These are phyloP conservation scores for Rhizoctonia solani DNA, from an alignment of 1,284 basidiomycete species.

Conservation along the genomic window DNA sequence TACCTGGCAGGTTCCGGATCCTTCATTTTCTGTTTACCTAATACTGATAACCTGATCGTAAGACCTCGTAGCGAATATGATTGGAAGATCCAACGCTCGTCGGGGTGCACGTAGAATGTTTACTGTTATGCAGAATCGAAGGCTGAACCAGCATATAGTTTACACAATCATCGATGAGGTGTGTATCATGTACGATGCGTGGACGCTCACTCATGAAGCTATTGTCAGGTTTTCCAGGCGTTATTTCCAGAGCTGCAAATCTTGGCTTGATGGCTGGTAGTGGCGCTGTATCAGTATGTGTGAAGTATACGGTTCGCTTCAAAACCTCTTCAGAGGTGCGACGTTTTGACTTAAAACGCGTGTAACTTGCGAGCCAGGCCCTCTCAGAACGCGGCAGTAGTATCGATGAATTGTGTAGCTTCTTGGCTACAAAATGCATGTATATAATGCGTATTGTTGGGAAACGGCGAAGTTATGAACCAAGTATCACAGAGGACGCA, in stretches of 20 bases:
- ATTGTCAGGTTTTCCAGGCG: slow-evolving; percentile 58
- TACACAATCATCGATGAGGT: slow-evolving; percentile 90
- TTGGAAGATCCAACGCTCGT: slow-evolving; percentile 90
- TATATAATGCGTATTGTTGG: too few relatives aligned
- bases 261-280: not conserved
- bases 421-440: too few relatives aligned
- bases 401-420: too few relatives aligned
- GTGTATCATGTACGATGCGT: slow-evolving; percentile 37
- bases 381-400: too few relatives aligned
- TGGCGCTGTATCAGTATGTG: too few relatives aligned
- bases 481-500: too few relatives aligned
- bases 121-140: slow-evolving; percentile 87
- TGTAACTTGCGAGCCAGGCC: too few relatives aligned
- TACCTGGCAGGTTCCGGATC: slow-evolving; percentile 80
- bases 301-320: too few relatives aligned
- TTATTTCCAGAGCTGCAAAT: slow-evolving; percentile 59
- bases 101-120: slow-evolving; percentile 90
- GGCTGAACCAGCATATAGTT: slow-evolving; percentile 89
- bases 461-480: too few relatives aligned
- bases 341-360: too few relatives aligned
- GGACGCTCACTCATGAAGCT: slow-evolving; percentile 8
- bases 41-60: not conserved
- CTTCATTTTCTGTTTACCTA: not conserved
- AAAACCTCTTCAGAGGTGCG: too few relatives aligned
- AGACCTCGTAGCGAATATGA: slow-evolving; percentile 96